Base-by-base conservation (phyloP, 257 asterid species). In the Solanum commersonii region DNA sequence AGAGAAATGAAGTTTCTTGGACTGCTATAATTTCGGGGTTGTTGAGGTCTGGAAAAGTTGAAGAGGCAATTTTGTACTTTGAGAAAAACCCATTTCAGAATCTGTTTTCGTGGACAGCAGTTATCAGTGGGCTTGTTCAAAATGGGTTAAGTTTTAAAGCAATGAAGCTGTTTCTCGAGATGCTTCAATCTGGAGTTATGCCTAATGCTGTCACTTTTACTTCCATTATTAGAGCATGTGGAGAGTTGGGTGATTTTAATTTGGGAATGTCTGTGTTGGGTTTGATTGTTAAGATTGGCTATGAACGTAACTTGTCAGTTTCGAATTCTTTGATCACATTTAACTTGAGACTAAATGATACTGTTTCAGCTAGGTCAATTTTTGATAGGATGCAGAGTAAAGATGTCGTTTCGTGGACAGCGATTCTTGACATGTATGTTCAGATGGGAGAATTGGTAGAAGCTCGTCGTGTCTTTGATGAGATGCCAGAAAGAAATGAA, bases 361-460 rank as follows among this genome's bases (percentile, higher is more conserved):
- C 88, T 49, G 94, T 89, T 74, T 90, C 90, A 59, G 98, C 98
- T 14, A 88, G 92, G 91, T 87, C 46, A 88, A 90, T 87, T 23
- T 96, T 96, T 85, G 93, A 91, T 89, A 56, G 89, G 72, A 94
- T 95, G 94, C 90, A 89, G 87, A 87, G 85, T 46, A 93, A 87
- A 92, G 98, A 96, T 88, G 98, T 95, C 31, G 91, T 93, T 91
- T 94, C 98, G 29, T 95, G 96, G 98, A 95, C 98, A 7, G 92
- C 98, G 0, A 93, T 95, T 27, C 89, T 94, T 0, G 97, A 91
- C 86, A 90, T 93, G 96, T 91, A 93, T 40, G 89, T 91, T 25
- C 92, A 92, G 83, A 92, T 84, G 90, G 98, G 95, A 2, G 91
- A 94, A 68, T 79, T 94, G 25, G 68, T 56, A 72, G 96, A 92